These are phyloP conservation scores for Fusarium verrucosum DNA, from an alignment of 2,329 filamentous ascomycete species.

Conservation along the genomic window DNA sequence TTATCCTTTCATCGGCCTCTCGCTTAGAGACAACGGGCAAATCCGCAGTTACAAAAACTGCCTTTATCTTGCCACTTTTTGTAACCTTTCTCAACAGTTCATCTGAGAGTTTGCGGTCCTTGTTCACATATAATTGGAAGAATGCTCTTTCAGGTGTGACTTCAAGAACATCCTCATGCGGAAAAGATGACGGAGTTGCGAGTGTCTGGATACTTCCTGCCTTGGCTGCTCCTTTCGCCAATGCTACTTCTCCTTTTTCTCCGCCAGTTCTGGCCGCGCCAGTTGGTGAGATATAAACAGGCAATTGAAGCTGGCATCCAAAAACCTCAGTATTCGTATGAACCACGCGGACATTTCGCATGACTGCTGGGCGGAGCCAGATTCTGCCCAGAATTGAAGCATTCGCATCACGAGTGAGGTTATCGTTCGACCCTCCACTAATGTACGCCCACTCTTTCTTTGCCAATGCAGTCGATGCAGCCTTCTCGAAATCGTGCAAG, in stretches of 20 bases:
- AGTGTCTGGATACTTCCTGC: constrained; percentile 67
- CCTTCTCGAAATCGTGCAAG: constrained; percentile 41
- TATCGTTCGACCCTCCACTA: constrained; percentile 40
- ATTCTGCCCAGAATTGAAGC: constrained; percentile 23
- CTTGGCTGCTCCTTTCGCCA: constrained; percentile 36
- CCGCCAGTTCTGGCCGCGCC: constrained; percentile 28
- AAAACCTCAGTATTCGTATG: constrained; percentile 29
- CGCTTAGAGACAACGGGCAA: constrained; percentile 66
- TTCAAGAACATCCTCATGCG: constrained; percentile 61
- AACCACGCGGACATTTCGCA: constrained; percentile 36
- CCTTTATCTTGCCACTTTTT: constrained; percentile 56
- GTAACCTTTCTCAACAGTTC: constrained; percentile 58
- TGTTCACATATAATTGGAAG: constrained; percentile 71
- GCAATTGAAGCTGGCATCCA: constrained; percentile 32
- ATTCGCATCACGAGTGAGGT: constrained; percentile 40
- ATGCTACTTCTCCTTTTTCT: constrained; percentile 33
- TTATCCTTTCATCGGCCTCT: constrained; percentile 56
- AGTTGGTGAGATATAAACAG: constrained; percentile 38
- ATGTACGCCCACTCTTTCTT: constrained; percentile 42
- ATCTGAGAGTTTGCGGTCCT: constrained; percentile 61
- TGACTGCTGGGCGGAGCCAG: constrained; percentile 40
- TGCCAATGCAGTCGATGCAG: constrained; percentile 12
- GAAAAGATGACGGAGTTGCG: constrained; percentile 69
- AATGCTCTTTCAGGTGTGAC: constrained; percentile 47
- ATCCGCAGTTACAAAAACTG: constrained; percentile 68